These are phyloP conservation scores for Leccinum longicurvipes DNA, from an alignment of 768 basidiomycete species.

Conservation along the genomic window DNA sequence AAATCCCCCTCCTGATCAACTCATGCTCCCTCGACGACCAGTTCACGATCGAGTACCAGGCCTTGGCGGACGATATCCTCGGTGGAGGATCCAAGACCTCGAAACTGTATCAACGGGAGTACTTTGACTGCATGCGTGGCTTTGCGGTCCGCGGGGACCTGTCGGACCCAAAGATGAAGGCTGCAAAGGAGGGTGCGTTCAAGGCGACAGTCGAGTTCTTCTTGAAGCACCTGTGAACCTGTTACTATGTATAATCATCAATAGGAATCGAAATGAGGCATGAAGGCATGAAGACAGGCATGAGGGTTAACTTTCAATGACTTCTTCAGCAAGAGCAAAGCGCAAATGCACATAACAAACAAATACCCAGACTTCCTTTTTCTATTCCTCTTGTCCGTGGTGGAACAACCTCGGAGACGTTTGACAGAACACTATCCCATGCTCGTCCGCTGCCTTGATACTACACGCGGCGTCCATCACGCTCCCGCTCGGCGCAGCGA, in stretches of 20 bases:
- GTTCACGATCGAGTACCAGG: conserved; percentile 48
- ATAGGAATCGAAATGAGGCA: not conserved
- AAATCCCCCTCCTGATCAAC: conserved; percentile 65
- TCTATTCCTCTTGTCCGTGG: conserved; percentile 58
- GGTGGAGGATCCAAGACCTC: conserved; percentile 43
- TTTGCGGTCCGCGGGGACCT: no score
- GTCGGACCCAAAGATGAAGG: no score
- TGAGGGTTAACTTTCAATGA: not conserved
- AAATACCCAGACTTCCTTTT: no score
- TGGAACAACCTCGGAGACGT: conserved; percentile 89
- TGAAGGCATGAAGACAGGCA: no score
- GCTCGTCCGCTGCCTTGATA: conserved; percentile 94
- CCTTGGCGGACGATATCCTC: conserved; percentile 47
- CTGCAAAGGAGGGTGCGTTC: no score
- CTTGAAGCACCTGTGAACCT: conserved; percentile 28
- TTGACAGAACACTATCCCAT: conserved; percentile 87
- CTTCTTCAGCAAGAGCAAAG: not conserved
- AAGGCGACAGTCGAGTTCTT: no score
- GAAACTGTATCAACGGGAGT: conserved; percentile 33
- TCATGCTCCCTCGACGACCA: conserved; percentile 50
- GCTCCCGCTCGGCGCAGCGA: conserved; percentile 89
- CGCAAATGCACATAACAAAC: not conserved
- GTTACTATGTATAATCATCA: not conserved
- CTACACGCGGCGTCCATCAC: conserved; percentile 98
- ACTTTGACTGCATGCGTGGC: no score